Conservation (phyloP, 805 yeast species). For the Candida patagonica region DNA sequence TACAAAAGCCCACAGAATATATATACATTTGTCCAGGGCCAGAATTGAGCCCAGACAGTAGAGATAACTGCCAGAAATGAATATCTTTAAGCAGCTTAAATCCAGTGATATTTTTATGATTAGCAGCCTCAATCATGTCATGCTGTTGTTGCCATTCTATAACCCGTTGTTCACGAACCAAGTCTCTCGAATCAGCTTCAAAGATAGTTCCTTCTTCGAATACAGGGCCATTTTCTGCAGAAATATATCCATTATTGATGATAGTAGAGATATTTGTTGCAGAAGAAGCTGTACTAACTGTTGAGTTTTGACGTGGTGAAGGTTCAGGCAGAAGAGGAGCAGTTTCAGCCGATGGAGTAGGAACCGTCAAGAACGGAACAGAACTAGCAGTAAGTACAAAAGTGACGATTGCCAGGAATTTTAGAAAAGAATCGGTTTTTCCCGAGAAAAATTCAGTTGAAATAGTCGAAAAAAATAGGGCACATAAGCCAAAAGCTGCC, state of each 20-base stretch:
- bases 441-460: slow-evolving; percentile 30
- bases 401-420: slow-evolving; percentile 13
- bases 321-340: background rate
- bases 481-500: slow-evolving; percentile 67
- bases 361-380: slow-evolving; percentile 12
- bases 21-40: slow-evolving; percentile 71
- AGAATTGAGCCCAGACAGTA: slow-evolving; percentile 43
- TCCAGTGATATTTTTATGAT: slow-evolving; percentile 2
- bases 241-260: background rate
- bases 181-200: slow-evolving; percentile 1
- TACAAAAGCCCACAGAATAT: slow-evolving; percentile 63
- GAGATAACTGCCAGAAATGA: slow-evolving; percentile 19
- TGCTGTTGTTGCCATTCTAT: slow-evolving; percentile 3
- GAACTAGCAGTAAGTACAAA: slow-evolving; percentile 10
- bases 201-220: slow-evolving; percentile 1
- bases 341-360: background rate
- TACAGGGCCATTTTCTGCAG: slow-evolving; percentile 1
- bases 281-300: background rate
- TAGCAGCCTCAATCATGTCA: background rate
- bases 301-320: too few species aligned
- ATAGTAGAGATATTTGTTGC: background rate
- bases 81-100: slow-evolving; percentile 8
- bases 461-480: slow-evolving; percentile 54
- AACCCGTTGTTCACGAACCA: background rate
- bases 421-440: slow-evolving; percentile 17